Percentiles rank a stretch among this genome's conserved stretches.
phyloP scores from a whole-genome alignment of 176 grass and related monocot genomes.

The Ensete glaucum region DNA sequence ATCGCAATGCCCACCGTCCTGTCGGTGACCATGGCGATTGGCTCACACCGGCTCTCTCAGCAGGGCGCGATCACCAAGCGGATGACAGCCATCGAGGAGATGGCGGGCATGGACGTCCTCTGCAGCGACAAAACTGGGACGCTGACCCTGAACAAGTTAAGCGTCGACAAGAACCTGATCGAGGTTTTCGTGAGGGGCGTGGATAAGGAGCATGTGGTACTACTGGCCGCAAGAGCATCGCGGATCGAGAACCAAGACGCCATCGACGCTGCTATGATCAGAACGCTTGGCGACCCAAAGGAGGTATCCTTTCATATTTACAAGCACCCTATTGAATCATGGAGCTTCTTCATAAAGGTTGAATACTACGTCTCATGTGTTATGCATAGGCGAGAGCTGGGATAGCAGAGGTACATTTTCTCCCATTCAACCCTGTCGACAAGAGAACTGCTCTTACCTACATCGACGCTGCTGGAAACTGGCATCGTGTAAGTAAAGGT shows the following conservation, averaged over 20 bases:
- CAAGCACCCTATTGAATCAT: too few species aligned
- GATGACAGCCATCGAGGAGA: constrained; percentile 99
- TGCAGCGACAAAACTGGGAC: constrained; percentile 98
- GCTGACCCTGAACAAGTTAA: constrained; percentile 80
- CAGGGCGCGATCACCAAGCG: constrained; percentile 95
- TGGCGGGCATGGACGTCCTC: constrained; percentile 80
- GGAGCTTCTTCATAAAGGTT: neutral
- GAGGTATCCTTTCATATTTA: constrained; percentile 24
- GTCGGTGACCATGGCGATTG: constrained; percentile 94
- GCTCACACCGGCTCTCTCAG: constrained; percentile 48
- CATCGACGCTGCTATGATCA: constrained; percentile 77
- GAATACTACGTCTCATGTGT: neutral
- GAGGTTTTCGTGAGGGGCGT: constrained; percentile 49
- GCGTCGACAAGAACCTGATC: constrained; percentile 54
- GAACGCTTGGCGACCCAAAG: constrained; percentile 69
- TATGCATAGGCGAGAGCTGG: constrained; percentile 58
- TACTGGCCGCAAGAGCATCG: constrained; percentile 61
- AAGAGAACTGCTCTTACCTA: constrained; percentile 98
- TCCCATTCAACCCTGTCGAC: constrained; percentile 94
- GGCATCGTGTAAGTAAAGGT: constrained; percentile 89
- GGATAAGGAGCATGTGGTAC: constrained; percentile 22
- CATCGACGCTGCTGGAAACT: constrained; percentile 24
- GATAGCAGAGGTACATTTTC: constrained; percentile 67
- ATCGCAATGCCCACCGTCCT: constrained; percentile 99
- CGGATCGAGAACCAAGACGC: constrained; percentile 93